A percentile compares a stretch with the other conserved stretches of the same genome.
phyloP scores from a whole-genome alignment of 2,329 filamentous ascomycete species.

The Aspergillus sp. region DNA sequence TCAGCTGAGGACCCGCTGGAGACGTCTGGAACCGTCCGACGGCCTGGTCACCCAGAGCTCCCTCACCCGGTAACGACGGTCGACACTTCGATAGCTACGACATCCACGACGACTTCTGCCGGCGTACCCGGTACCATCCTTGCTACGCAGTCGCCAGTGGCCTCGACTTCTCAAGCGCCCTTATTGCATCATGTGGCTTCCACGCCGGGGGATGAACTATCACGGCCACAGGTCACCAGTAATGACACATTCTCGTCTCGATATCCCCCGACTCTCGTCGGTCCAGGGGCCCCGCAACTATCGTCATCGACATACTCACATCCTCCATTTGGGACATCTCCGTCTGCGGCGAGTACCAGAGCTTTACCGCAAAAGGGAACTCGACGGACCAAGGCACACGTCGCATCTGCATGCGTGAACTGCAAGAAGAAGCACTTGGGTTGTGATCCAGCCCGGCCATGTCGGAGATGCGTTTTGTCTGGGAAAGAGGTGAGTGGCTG shows the following conservation, averaged over 20 bases:
- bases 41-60: constrained; percentile 29
- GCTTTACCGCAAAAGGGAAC: constrained; percentile 38
- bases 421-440: constrained; percentile 50
- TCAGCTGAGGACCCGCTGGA: constrained; percentile 37
- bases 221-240: constrained; percentile 16
- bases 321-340: constrained; percentile 20
- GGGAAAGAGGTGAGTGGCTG: constrained; percentile 45
- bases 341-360: constrained; percentile 23
- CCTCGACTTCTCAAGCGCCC: constrained; percentile 13
- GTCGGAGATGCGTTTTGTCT: constrained; percentile 45
- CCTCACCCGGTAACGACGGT: constrained; percentile 22
- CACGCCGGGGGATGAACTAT: constrained; percentile 12
- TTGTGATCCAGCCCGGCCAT: constrained; percentile 46
- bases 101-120: constrained; percentile 6
- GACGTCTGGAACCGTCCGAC: constrained; percentile 34
- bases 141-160: constrained; percentile 15
- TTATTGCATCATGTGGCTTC: constrained; percentile 16
- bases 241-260: constrained; percentile 21
- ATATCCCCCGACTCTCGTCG: constrained; percentile 19
- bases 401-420: constrained; percentile 49
- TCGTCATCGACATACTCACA: constrained; percentile 25
- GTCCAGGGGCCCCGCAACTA: constrained; percentile 18
- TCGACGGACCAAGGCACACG: constrained; percentile 47
- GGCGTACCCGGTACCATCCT: constrained; percentile 11
- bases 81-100: constrained; percentile 11